A percentile compares a stretch with the other conserved stretches of the same genome.
Evolutionary conservation across 2,329 filamentous ascomycete species (phyloP).

Genomic region (Colletotrichum caudatum): DNA sequence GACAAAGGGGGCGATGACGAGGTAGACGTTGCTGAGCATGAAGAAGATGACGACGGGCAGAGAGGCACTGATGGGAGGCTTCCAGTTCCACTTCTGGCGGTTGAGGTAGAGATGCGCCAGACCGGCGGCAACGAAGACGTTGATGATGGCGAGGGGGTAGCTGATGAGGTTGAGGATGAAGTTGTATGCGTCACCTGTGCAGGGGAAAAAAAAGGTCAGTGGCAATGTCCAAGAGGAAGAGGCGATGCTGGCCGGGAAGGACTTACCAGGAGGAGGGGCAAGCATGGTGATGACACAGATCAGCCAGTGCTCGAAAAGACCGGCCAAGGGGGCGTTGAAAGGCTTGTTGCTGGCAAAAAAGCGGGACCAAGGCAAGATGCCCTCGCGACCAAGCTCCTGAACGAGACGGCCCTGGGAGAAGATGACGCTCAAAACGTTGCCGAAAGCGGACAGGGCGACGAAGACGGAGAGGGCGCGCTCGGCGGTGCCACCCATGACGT

Average conservation of each 20-base stretch:
- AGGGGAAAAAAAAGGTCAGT: conserved; percentile 31
- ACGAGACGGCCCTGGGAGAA: conserved; percentile 76
- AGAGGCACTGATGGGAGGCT: conserved; percentile 66
- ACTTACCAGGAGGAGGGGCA: conserved; percentile 75
- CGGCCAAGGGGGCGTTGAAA: conserved; percentile 71
- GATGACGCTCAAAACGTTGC: conserved; percentile 75
- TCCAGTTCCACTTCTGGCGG: conserved; percentile 62
- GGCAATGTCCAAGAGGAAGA: not conserved
- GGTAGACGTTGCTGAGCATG: conserved; percentile 70
- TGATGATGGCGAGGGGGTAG: conserved; percentile 71
- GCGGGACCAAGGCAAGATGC: conserved; percentile 71
- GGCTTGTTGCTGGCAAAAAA: conserved; percentile 74
- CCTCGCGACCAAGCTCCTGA: conserved; percentile 75
- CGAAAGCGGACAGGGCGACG: conserved; percentile 75
- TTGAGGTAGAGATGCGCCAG: conserved; percentile 66
- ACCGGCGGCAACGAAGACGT: conserved; percentile 65
- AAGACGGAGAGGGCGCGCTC: conserved; percentile 73
- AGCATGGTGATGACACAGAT: conserved; percentile 75
- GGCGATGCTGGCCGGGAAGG: conserved; percentile 65
- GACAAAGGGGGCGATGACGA: conserved; percentile 70
- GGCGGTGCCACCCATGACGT: conserved; percentile 65
- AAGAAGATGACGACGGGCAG: conserved; percentile 69
- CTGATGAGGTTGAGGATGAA: conserved; percentile 65
- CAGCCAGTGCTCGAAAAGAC: conserved; percentile 73
- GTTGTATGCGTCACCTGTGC: conserved; percentile 20